Base-by-base conservation (phyloP, 2,329 filamentous ascomycete species). In the Paracamarosporium sp. region DNA sequence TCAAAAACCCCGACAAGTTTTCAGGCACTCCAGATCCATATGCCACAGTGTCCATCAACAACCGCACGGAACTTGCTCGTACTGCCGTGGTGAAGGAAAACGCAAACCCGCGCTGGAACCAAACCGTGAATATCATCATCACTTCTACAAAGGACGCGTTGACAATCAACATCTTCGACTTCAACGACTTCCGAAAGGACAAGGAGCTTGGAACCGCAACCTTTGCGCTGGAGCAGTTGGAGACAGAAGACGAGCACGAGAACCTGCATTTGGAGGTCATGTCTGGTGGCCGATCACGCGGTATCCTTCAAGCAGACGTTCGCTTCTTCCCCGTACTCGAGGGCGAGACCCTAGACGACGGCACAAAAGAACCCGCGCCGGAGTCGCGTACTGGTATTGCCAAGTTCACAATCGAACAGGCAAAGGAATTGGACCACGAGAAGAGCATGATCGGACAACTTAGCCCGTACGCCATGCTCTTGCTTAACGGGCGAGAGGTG, bases 1-100 rank as follows among this genome's bases (percentile, higher is more conserved):
- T 99, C 67, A 98, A 96, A 85, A 98, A 98, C 71, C 87, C 90
- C 2, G 95, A 98, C 81, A 95, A 93, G 72, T 96, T 99, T 77
- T 88, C 91, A 50, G 93, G 93, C 52, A 93, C 91, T 22, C 88
- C 93, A 25, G 95, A 99, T 79, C 95, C 96, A 6, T 99, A 98
- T 67, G 88, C 90, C 1, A 85, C 89, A 13, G 83, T 98, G 46
- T 94, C 92, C 7, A 84, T 99, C 72, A 97, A 97, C 78, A 88
- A 88, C 66, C 88, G 94, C 50, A 85, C 87, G 55, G 87, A 91
- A 56, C 86, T 99, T 50, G 95, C 91, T 35, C 89, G 90, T 69
- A 99, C 95, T 43, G 97, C 98, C 84, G 91, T 88, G 2, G 81
- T 97, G 60, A 86, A 89, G 59, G 92, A 97, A 71, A 95, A 90